These are phyloP conservation scores for Knufia fluminis DNA, from an alignment of 2,329 filamentous ascomycete genomes.

Conservation along the genomic window DNA sequence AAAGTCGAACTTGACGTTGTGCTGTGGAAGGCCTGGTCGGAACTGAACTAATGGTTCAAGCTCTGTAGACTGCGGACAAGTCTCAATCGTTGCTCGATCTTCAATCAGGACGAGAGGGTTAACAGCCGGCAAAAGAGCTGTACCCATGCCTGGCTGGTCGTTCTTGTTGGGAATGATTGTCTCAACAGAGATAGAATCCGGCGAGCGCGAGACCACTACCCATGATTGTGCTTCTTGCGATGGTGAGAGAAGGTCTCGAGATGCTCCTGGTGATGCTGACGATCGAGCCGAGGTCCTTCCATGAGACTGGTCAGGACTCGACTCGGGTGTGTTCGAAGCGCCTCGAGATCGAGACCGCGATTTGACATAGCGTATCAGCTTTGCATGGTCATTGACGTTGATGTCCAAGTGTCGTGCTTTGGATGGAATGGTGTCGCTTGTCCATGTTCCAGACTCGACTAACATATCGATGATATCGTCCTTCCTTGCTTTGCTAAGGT, in stretches of 20 bases:
- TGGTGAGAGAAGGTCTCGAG: neutral
- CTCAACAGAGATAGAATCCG: neutral
- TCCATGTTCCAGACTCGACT: neutral
- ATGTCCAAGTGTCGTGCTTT: neutral
- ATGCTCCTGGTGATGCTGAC: too few relatives aligned
- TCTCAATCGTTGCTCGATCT: too few relatives aligned
- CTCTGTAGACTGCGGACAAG: neutral
- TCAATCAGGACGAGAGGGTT: too few relatives aligned
- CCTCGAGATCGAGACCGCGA: neutral
- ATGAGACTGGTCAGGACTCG: neutral
- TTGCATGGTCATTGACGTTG: neutral
- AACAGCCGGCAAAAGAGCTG: too few relatives aligned
- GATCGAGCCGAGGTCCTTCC: neutral
- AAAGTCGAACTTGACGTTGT: neutral
- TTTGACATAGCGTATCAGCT: neutral
- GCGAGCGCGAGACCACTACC: neutral
- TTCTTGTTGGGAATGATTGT: neutral
- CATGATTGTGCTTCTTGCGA: neutral
- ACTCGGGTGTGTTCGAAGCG: neutral
- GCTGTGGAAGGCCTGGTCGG: neutral
- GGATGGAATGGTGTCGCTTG: neutral
- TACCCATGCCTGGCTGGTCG: too few relatives aligned
- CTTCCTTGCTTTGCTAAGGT: slow-evolving; percentile 9
- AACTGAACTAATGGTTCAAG: neutral
- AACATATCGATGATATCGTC: slow-evolving; percentile 7